Conservation (phyloP, 2,329 filamentous ascomycete species). For the Paecilomyces sp. region DNA sequence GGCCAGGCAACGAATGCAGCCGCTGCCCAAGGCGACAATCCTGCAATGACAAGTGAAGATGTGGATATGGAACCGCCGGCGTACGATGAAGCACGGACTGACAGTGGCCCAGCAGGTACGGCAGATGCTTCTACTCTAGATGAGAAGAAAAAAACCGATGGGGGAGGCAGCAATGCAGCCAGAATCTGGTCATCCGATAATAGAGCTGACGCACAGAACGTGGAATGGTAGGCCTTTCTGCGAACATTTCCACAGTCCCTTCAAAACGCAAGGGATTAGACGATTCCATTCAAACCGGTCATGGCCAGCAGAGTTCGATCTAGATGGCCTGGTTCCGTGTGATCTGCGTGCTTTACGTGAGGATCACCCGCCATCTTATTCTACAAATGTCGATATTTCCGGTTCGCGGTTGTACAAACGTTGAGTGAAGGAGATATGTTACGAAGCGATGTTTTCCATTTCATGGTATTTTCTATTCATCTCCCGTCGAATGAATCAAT, state of each 20-base stretch:
- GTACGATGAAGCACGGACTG: slow-evolving; percentile 19
- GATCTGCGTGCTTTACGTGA: not conserved
- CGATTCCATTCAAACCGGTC: slow-evolving; percentile 7
- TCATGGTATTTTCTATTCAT: not conserved
- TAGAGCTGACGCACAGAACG: slow-evolving; percentile 17
- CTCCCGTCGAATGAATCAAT: not conserved
- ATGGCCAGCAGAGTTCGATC: not conserved
- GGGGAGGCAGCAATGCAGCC: slow-evolving; percentile 4
- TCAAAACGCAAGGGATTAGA: slow-evolving; percentile 26
- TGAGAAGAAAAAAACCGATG: slow-evolving; percentile 3
- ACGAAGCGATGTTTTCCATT: not conserved
- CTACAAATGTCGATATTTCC: not conserved
- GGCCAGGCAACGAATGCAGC: slow-evolving; percentile 4
- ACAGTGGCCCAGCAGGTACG: slow-evolving; percentile 20
- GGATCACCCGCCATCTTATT: not conserved
- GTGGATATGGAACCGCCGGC: slow-evolving; percentile 21
- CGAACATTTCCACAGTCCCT: slow-evolving; percentile 6
- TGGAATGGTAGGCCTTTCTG: slow-evolving; percentile 21
- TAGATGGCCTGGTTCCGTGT: not conserved
- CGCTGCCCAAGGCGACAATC: slow-evolving; percentile 9
- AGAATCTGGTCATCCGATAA: slow-evolving; percentile 8
- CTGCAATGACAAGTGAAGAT: slow-evolving; percentile 12
- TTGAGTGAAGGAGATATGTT: not conserved
- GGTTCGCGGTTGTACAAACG: not conserved
- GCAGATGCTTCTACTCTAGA: slow-evolving; percentile 10